phyloP scores from a whole-genome alignment of 176 grass and related monocot genomes.

The Oryza punctata region DNA sequence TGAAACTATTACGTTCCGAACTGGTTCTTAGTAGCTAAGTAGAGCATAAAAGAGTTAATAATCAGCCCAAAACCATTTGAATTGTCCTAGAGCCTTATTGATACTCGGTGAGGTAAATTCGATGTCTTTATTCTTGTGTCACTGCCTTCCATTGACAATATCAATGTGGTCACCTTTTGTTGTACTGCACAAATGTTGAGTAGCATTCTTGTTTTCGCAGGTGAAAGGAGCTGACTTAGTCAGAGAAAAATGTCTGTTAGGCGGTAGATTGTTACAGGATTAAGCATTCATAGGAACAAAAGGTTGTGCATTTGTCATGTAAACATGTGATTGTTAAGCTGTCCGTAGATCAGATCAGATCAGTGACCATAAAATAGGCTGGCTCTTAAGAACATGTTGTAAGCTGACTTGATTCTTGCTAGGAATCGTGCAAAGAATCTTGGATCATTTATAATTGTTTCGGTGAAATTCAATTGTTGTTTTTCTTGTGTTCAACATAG shows the following conservation, averaged over 20 bases:
- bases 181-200: neutral
- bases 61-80: no score
- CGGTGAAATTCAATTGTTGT: no score
- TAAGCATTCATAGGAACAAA: slow-evolving; percentile 42
- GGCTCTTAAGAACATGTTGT: slow-evolving; percentile 41
- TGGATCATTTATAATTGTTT: no score
- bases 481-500: no score
- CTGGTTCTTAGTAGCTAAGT: no score
- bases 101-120: slow-evolving; percentile 15
- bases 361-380: slow-evolving; percentile 14
- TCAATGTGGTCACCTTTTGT: neutral
- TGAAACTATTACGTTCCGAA: neutral
- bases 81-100: no score
- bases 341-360: slow-evolving; percentile 21
- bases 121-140: neutral
- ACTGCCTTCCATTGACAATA: neutral
- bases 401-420: no score
- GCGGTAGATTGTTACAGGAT: slow-evolving; percentile 33
- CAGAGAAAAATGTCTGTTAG: slow-evolving; percentile 15
- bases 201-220: slow-evolving; percentile 29
- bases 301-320: slow-evolving; percentile 24
- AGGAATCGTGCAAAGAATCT: no score
- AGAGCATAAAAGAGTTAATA: no score
- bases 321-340: slow-evolving; percentile 12
- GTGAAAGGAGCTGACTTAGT: neutral